These are phyloP conservation scores for Brassica nigra DNA, from an alignment of 345 rosid genomes.

Conservation along the genomic window DNA sequence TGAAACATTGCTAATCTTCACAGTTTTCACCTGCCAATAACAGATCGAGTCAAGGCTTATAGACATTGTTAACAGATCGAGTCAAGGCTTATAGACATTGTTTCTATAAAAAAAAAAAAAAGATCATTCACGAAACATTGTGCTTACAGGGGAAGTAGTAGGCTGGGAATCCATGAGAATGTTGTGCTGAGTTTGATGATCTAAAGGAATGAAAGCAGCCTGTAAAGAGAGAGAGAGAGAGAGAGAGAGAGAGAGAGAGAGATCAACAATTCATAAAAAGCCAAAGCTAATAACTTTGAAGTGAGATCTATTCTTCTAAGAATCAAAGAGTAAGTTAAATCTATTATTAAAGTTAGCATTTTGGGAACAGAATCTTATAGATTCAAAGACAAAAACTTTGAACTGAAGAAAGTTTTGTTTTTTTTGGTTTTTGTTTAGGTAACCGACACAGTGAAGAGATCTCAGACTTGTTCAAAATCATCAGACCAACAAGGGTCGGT, in stretches of 20 bases:
- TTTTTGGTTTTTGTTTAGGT: neutral
- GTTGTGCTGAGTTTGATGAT: constrained; percentile 32
- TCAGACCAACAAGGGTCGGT: neutral
- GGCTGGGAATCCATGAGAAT: constrained; percentile 39
- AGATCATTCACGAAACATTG: too few species aligned
- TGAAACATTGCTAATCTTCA: constrained; percentile 69
- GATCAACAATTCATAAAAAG: neutral
- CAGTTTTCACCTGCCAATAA: constrained; percentile 58
- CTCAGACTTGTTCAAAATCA: neutral
- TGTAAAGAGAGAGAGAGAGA: constrained; percentile 22
- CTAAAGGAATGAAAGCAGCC: constrained; percentile 22
- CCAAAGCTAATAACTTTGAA: neutral
- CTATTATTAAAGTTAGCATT: neutral
- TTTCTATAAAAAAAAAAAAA: too few species aligned
- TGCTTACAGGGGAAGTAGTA: constrained; percentile 22
- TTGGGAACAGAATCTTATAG: constrained; percentile 2
- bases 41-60: too few species aligned
- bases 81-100: too few species aligned
- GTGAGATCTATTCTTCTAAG: neutral
- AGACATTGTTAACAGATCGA: too few species aligned
- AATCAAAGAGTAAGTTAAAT: neutral
- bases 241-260: constrained; percentile 28
- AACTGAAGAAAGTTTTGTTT: neutral
- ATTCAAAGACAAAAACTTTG: neutral
- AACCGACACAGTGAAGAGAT: constrained; percentile 30